These are phyloP conservation scores for Grifola frondosa DNA, from an alignment of 1,284 basidiomycete genomes.

Conservation along the genomic window DNA sequence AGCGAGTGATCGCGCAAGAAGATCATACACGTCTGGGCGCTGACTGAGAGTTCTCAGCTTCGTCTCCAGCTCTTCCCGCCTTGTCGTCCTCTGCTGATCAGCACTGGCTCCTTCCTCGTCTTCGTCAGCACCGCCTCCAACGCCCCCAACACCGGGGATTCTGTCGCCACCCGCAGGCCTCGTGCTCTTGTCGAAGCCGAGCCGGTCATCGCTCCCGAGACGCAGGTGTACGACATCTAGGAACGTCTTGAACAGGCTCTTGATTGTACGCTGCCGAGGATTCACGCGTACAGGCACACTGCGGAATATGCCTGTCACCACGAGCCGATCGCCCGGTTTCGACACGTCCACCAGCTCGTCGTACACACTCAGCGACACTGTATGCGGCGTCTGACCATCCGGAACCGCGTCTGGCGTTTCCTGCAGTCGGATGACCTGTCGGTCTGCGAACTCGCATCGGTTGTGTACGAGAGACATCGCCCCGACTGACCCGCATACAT, in stretches of 20 bases:
- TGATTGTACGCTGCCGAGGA: slow-evolving; percentile 87
- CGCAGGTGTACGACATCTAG: slow-evolving; percentile 93
- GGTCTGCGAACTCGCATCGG: slow-evolving; percentile 92
- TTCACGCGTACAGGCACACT: slow-evolving; percentile 93
- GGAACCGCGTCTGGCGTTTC: slow-evolving; percentile 98
- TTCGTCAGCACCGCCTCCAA: slow-evolving; percentile 67
- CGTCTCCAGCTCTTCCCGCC: slow-evolving; percentile 57
- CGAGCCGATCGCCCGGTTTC: slow-evolving; percentile 93
- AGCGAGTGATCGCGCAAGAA: slow-evolving; percentile 84
- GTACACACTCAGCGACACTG: slow-evolving; percentile 93
- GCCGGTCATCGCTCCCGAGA: slow-evolving; percentile 67
- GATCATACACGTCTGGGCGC: slow-evolving; percentile 84
- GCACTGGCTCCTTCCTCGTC: slow-evolving; percentile 42
- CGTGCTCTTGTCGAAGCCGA: slow-evolving; percentile 83
- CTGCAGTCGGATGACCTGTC: slow-evolving; percentile 93
- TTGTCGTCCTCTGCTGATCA: slow-evolving; percentile 44
- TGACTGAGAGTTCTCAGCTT: slow-evolving; percentile 71
- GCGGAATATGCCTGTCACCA: slow-evolving; percentile 93
- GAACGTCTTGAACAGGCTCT: slow-evolving; percentile 96
- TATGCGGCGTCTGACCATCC: slow-evolving; percentile 98
- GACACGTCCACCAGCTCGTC: slow-evolving; percentile 95
- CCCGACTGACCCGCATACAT: slow-evolving; percentile 84
- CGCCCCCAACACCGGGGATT: slow-evolving; percentile 80
- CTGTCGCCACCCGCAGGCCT: slow-evolving; percentile 69
- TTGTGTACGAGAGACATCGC: slow-evolving; percentile 97